phyloP scores from a whole-genome alignment of 2,329 filamentous ascomycete species.

The Aspergillus sergii region DNA sequence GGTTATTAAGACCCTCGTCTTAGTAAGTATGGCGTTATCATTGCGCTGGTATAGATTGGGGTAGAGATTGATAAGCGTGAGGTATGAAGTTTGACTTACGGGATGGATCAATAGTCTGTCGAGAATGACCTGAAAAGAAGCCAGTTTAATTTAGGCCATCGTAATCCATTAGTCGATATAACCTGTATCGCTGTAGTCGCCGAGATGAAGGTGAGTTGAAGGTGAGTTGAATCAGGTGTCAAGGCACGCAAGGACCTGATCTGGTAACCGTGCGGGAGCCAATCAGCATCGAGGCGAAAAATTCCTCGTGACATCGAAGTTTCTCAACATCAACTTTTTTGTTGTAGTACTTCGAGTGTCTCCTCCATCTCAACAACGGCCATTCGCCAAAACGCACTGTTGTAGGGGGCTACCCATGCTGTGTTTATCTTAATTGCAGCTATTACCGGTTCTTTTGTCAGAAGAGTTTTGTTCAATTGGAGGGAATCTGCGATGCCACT shows the following conservation, averaged over 20 bases:
- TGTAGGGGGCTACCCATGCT: background rate
- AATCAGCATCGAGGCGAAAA: constrained; percentile 5
- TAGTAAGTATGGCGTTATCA: background rate
- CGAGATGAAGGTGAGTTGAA: background rate
- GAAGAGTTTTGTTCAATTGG: background rate
- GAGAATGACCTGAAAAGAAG: background rate
- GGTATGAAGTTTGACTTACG: background rate
- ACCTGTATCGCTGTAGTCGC: background rate
- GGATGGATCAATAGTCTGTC: background rate
- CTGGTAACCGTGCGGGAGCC: constrained; percentile 5
- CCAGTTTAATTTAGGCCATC: background rate
- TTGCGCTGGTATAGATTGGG: background rate
- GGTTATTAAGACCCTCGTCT: background rate
- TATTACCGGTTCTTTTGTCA: background rate
- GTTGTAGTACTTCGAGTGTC: background rate
- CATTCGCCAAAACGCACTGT: background rate
- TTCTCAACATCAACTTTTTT: background rate
- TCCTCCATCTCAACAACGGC: background rate
- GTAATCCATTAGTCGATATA: background rate
- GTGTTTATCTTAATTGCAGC: background rate
- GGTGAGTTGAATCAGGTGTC: background rate
- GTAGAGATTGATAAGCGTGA: background rate
- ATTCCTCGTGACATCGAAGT: constrained; percentile 1
- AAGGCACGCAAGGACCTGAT: background rate
- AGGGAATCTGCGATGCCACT: background rate